These are phyloP conservation scores for Cicer arietinum DNA, from an alignment of 306 rosid genomes.

Conservation along the genomic window DNA sequence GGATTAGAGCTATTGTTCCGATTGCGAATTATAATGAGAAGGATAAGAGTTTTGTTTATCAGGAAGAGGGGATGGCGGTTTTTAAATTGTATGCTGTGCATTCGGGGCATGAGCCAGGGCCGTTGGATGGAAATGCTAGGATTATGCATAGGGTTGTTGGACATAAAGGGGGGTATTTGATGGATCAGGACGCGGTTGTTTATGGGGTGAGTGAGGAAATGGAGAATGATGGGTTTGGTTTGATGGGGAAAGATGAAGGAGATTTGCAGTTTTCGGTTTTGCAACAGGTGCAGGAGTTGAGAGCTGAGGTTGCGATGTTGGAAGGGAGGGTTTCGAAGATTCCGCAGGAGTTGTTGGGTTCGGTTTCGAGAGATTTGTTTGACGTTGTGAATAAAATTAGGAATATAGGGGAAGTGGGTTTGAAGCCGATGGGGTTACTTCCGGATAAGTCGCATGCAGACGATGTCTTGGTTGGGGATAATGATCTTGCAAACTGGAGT, in stretches of 20 bases:
- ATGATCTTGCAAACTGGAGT: constrained; percentile 96
- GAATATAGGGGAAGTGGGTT: constrained; percentile 63
- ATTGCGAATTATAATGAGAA: constrained; percentile 93
- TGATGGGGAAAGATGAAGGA: constrained; percentile 89
- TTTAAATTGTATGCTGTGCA: constrained; percentile 96
- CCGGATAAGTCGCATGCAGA: constrained; percentile 69
- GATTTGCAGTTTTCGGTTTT: constrained; percentile 75
- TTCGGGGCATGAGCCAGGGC: constrained; percentile 98
- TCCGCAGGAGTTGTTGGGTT: constrained; percentile 71
- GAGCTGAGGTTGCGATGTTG: constrained; percentile 75
- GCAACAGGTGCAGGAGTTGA: constrained; percentile 91
- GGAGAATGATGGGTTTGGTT: constrained; percentile 80
- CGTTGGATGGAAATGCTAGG: constrained; percentile 96
- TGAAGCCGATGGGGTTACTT: constrained; percentile 69
- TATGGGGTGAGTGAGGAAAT: constrained; percentile 94
- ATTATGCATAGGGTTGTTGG: constrained; percentile 98
- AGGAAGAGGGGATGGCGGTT: constrained; percentile 90
- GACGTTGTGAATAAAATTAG: constrained; percentile 83
- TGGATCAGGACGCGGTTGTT: constrained; percentile 86
- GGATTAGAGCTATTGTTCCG: constrained; percentile 98
- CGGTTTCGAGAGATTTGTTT: constrained; percentile 75
- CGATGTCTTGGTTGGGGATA: constrained; percentile 88
- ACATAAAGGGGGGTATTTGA: constrained; percentile 76
- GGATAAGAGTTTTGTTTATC: constrained; percentile 96
- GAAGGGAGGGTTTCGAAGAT: constrained; percentile 76